Percentiles rank a stretch among this genome's conserved stretches.
Evolutionary conservation across 2,329 filamentous ascomycete genomes (phyloP).

Genomic region (Didymella lethalis): DNA sequence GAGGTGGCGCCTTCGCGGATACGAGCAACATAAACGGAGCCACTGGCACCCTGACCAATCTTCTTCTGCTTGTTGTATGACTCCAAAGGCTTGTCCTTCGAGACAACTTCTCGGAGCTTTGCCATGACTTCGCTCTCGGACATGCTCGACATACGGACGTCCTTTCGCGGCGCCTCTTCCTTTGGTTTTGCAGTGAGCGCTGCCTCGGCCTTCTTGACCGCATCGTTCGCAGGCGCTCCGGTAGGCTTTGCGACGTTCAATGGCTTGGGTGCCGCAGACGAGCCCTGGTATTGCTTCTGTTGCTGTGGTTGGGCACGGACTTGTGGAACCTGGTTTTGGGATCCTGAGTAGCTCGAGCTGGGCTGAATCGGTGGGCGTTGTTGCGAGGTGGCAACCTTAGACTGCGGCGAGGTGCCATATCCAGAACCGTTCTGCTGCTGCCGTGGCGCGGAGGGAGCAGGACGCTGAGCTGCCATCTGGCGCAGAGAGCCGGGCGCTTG

Average conservation of each 20-base stretch:
- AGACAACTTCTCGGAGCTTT: slow-evolving; percentile 91
- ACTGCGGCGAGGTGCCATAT: slow-evolving; percentile 40
- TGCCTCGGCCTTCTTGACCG: slow-evolving; percentile 87
- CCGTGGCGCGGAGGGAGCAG: slow-evolving; percentile 76
- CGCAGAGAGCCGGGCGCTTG: slow-evolving; percentile 61
- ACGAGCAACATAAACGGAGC: slow-evolving; percentile 96
- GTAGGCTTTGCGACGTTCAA: slow-evolving; percentile 60
- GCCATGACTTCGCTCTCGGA: slow-evolving; percentile 97
- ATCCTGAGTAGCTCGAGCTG: slow-evolving; percentile 49
- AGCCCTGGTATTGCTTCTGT: slow-evolving; percentile 51
- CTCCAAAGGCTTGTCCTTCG: slow-evolving; percentile 90
- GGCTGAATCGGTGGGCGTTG: slow-evolving; percentile 56
- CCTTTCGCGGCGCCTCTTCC: slow-evolving; percentile 83
- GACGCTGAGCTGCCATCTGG: slow-evolving; percentile 74
- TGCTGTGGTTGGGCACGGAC: slow-evolving; percentile 52
- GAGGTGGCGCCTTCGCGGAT: slow-evolving; percentile 89
- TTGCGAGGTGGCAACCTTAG: slow-evolving; percentile 38
- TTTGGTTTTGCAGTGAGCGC: slow-evolving; percentile 74
- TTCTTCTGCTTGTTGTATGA: slow-evolving; percentile 99
- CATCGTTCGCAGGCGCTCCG: slow-evolving; percentile 64
- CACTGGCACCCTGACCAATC: slow-evolving; percentile 97
- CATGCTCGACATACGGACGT: slow-evolving; percentile 99
- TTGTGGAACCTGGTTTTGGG: slow-evolving; percentile 52
- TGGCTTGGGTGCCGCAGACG: slow-evolving; percentile 62
- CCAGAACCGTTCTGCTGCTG: slow-evolving; percentile 46